A percentile compares a stretch with the other conserved stretches of the same genome.
Conservation (phyloP, 345 rosid genomes). For the Isatis tinctoria region DNA sequence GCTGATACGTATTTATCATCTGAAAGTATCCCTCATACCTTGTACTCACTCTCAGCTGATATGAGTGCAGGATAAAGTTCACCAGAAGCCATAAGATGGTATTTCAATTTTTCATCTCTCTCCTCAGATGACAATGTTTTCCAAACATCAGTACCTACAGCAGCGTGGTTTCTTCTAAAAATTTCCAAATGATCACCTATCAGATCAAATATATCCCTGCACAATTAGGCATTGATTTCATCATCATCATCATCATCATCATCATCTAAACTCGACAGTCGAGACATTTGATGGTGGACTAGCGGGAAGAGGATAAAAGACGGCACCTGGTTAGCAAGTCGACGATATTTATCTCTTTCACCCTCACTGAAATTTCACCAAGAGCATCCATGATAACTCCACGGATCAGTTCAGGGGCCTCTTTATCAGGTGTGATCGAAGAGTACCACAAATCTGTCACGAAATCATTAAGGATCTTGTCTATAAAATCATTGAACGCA, state of each 20-base stretch:
- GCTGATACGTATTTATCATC: background rate
- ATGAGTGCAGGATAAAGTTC: conserved; percentile 91
- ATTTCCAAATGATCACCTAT: conserved; percentile 88
- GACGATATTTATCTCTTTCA: conserved; percentile 76
- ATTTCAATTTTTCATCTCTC: conserved; percentile 92
- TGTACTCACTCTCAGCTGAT: conserved; percentile 96
- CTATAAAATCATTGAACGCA: conserved; percentile 64
- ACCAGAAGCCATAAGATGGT: conserved; percentile 76
- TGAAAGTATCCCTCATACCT: conserved; percentile 68
- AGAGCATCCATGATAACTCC: conserved; percentile 84
- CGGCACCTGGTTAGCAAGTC: conserved; percentile 76
- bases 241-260: no score
- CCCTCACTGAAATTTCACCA: conserved; percentile 81
- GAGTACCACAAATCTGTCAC: conserved; percentile 88
- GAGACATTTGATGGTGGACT: background rate
- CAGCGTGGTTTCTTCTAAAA: conserved; percentile 88
- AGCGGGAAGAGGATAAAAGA: background rate
- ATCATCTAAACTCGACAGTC: background rate
- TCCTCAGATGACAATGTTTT: conserved; percentile 75
- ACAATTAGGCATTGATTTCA: conserved; percentile 26
- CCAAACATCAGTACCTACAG: conserved; percentile 88
- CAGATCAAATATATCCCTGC: conserved; percentile 93
- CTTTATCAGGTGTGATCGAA: conserved; percentile 84
- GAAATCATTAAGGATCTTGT: conserved; percentile 81
- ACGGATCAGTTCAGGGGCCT: conserved; percentile 80